Conservation (phyloP, 495 filamentous ascomycete genomes). For the Penicillium tannophilum region DNA sequence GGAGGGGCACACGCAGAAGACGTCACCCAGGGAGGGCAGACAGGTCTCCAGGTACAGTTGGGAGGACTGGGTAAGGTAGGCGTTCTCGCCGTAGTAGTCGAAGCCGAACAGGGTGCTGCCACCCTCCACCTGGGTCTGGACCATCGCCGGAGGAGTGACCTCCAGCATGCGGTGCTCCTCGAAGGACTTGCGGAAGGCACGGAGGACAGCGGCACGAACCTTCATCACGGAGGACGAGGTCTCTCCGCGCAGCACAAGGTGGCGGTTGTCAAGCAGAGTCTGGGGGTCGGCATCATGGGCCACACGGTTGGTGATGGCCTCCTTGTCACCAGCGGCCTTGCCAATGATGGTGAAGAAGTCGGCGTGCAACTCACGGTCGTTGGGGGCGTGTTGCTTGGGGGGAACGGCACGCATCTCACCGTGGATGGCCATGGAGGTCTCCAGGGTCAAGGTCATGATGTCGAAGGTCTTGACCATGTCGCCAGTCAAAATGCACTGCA, state of each 20-base stretch:
- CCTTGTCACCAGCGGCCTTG: conserved; percentile 82
- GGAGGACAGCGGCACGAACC: conserved; percentile 80
- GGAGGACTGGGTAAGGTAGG: conserved; percentile 95
- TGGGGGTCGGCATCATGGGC: conserved; percentile 76
- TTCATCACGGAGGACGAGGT: conserved; percentile 86
- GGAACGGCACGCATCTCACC: conserved; percentile 90
- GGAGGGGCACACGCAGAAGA: conserved; percentile 97
- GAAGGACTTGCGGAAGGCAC: conserved; percentile 82
- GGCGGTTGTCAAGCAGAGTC: conserved; percentile 84
- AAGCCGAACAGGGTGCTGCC: conserved; percentile 92
- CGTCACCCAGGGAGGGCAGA: conserved; percentile 85
- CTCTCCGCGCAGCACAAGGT: conserved; percentile 90
- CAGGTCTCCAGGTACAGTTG: conserved; percentile 98
- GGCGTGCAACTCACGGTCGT: conserved; percentile 88
- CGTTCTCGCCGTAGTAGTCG: conserved; percentile 91
- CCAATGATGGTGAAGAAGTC: conserved; percentile 91
- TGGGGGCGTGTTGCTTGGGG: conserved; percentile 75
- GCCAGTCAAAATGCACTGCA: conserved; percentile 87
- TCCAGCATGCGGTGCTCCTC: conserved; percentile 76
- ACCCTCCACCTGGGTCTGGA: conserved; percentile 98
- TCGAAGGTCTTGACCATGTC: conserved; percentile 90
- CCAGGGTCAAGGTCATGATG: conserved; percentile 81
- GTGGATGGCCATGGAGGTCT: conserved; percentile 83
- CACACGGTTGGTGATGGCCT: conserved; percentile 91
- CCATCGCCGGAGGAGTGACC: conserved; percentile 91